phyloP scores from a whole-genome alignment of 306 rosid species.

The Fagus crenata region DNA sequence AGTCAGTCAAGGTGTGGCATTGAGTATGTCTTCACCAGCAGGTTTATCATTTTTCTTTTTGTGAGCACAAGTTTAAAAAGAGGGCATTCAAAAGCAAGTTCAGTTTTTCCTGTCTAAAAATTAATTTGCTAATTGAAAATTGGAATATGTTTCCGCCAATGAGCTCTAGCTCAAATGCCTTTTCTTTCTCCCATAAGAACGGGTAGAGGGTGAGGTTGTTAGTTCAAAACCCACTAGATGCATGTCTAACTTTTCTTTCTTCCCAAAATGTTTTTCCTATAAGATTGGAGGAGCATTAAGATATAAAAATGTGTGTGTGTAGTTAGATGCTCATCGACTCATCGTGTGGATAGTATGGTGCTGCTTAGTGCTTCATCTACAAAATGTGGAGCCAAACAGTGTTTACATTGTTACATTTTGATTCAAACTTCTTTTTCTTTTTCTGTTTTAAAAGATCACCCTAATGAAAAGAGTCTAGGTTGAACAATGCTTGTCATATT shows the following conservation, averaged over 20 bases:
- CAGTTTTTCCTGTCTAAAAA: not conserved
- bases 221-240: too few relatives aligned
- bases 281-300: slow-evolving; percentile 6
- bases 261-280: not conserved
- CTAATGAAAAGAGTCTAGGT: not conserved
- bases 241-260: not conserved
- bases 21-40: not conserved
- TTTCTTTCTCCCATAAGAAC: too few relatives aligned
- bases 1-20: not conserved
- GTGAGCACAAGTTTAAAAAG: not conserved
- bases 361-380: not conserved
- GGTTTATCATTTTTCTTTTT: not conserved
- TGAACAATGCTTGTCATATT: not conserved
- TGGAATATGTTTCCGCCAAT: not conserved
- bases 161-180: too few relatives aligned
- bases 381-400: not conserved
- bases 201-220: too few relatives aligned
- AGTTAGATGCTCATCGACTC: too few relatives aligned
- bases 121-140: not conserved
- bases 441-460: not conserved
- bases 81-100: slow-evolving; percentile 2
- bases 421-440: not conserved
- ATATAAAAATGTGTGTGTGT: not conserved
- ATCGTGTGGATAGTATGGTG: not conserved
- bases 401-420: too few relatives aligned